A percentile compares a stretch with the other conserved stretches of the same genome.
These are phyloP conservation scores for Paratrypanosoma confusum DNA, from an alignment of 208 protist species.

Conservation along the genomic window DNA sequence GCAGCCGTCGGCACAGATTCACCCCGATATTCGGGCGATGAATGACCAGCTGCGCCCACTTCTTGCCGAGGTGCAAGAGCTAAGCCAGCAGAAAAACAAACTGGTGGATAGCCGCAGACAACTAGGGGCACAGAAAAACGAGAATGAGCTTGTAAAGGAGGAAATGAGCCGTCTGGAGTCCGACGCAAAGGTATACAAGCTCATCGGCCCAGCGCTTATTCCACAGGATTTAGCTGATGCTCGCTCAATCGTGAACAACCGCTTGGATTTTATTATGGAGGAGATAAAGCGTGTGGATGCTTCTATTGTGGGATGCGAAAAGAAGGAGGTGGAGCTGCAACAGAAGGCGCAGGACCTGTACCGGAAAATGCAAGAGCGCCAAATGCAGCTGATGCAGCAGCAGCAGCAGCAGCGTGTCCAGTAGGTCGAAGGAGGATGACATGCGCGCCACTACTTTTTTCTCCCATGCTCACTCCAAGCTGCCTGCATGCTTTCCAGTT, in stretches of 20 bases:
- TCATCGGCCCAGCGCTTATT: constrained; percentile 91
- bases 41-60: constrained; percentile 63
- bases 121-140: constrained; percentile 87
- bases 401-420: constrained; percentile 54
- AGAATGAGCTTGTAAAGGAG: constrained; percentile 91
- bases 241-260: constrained; percentile 81
- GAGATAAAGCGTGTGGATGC: constrained; percentile 78
- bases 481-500: too few relatives aligned
- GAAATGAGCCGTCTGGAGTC: constrained; percentile 87
- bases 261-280: constrained; percentile 89
- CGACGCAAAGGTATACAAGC: constrained; percentile 89
- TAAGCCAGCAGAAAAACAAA: constrained; percentile 81
- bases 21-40: constrained; percentile 69
- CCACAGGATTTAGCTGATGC: constrained; percentile 88
- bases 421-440: too few relatives aligned
- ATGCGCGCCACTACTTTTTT: too few relatives aligned
- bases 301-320: constrained; percentile 64
- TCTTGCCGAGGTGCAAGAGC: constrained; percentile 70
- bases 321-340: constrained; percentile 64
- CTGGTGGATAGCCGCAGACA: constrained; percentile 74
- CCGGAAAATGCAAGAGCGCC: constrained; percentile 74
- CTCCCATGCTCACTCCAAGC: too few relatives aligned
- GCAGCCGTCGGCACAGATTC: too few relatives aligned
- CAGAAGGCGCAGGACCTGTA: constrained; percentile 70
- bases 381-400: constrained; percentile 48